phyloP scores from a whole-genome alignment of 345 rosid genomes.

The Populus davidiana region DNA sequence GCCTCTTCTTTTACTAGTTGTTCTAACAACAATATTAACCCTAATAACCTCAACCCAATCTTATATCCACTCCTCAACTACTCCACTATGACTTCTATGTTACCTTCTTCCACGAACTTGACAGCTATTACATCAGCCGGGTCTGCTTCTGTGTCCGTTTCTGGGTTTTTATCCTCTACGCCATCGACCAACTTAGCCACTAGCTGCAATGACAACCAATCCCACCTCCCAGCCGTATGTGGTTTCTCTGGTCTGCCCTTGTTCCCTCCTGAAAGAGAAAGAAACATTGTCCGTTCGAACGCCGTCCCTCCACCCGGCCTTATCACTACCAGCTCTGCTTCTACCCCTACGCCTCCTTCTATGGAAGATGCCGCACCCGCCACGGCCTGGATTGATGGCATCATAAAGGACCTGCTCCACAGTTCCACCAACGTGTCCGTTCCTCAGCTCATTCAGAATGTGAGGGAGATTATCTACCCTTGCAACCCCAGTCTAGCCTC shows the following conservation, averaged over 20 bases:
- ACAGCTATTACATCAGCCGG: slow-evolving; percentile 50
- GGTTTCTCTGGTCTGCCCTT: slow-evolving; percentile 90
- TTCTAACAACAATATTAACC: background rate
- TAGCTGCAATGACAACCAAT: slow-evolving; percentile 5
- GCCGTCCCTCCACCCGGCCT: background rate
- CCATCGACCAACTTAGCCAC: slow-evolving; percentile 20
- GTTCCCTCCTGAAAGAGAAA: slow-evolving; percentile 55
- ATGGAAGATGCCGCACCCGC: slow-evolving; percentile 65
- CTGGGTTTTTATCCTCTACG: slow-evolving; percentile 39
- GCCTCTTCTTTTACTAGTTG: background rate
- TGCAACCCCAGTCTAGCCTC: slow-evolving; percentile 89
- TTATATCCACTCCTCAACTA: slow-evolving; percentile 42
- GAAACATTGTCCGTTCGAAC: slow-evolving; percentile 16
- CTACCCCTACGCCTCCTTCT: slow-evolving; percentile 14
- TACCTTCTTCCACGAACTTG: slow-evolving; percentile 40
- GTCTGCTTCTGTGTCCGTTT: slow-evolving; percentile 20
- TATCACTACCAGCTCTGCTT: background rate
- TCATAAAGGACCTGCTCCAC: slow-evolving; percentile 80
- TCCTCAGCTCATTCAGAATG: slow-evolving; percentile 95
- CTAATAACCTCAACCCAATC: slow-evolving; percentile 21
- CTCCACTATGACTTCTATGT: slow-evolving; percentile 44
- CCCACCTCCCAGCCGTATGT: slow-evolving; percentile 65
- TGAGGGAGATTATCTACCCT: slow-evolving; percentile 87
- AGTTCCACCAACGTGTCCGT: slow-evolving; percentile 74
- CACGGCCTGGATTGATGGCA: slow-evolving; percentile 80